phyloP scores from a whole-genome alignment of 1,284 basidiomycete genomes.

The Fistulinella cinereoalba region DNA sequence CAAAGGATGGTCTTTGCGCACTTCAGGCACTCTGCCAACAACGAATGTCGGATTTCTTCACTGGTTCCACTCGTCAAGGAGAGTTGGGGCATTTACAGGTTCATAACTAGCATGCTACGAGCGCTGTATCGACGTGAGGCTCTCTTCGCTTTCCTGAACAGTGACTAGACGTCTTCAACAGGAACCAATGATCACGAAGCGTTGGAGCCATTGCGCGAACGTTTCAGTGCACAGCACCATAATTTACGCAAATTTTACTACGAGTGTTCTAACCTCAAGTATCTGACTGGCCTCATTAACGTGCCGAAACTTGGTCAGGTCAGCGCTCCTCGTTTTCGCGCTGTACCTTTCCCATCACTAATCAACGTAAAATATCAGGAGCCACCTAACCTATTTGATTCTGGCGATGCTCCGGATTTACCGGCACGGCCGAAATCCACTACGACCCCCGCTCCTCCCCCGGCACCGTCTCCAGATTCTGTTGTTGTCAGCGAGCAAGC shows the following conservation, averaged over 20 bases:
- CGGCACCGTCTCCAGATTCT: slow-evolving; percentile 68
- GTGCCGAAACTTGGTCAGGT: slow-evolving; percentile 93
- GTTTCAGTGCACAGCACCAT: slow-evolving; percentile 87
- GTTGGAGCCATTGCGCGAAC: slow-evolving; percentile 79
- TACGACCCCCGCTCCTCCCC: slow-evolving; percentile 57
- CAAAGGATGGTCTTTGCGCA: slow-evolving; percentile 94
- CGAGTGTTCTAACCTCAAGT: slow-evolving; percentile 96
- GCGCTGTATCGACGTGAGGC: slow-evolving; percentile 88
- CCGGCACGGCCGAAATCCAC: slow-evolving; percentile 79
- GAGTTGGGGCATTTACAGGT: slow-evolving; percentile 95
- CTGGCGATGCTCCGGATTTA: slow-evolving; percentile 80
- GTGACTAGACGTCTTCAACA: slow-evolving; percentile 33
- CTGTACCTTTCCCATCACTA: not conserved
- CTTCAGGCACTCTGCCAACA: slow-evolving; percentile 87
- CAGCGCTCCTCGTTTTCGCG: slow-evolving; percentile 20
- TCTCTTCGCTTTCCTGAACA: not conserved
- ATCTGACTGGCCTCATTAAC: slow-evolving; percentile 92
- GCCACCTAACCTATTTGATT: slow-evolving; percentile 89
- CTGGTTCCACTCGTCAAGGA: slow-evolving; percentile 95
- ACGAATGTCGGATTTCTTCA: slow-evolving; percentile 93
- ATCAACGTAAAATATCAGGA: slow-evolving; percentile 51
- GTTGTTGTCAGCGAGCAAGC: slow-evolving; percentile 90
- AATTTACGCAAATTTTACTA: slow-evolving; percentile 95
- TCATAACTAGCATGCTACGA: slow-evolving; percentile 95
- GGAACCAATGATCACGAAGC: slow-evolving; percentile 87